Evolutionary conservation across 2,329 filamentous ascomycete species (phyloP), one percentile per base, ranked within the genome.

Genomic region (Pseudophaeomoniella oleicola): DNA sequence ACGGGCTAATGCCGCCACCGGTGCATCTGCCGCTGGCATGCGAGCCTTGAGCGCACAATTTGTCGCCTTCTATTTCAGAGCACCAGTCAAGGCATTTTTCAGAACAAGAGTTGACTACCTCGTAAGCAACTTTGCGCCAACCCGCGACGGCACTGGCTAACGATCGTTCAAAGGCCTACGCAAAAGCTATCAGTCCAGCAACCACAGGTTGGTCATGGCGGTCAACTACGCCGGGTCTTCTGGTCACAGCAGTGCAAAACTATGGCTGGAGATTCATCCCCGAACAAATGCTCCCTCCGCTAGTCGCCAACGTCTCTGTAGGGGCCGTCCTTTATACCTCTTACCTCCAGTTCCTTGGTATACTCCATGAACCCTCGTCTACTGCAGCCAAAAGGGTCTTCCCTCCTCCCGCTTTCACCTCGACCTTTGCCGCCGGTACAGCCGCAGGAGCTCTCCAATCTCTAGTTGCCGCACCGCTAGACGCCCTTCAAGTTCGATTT

Each of bases 71-170:
- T 94, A 93, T 61, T 94, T 94, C 54, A 71, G 86, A 39, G 84
- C 85, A 0, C 87, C 87, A 1, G 81, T 86, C 37, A 94, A 94
- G 59, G 82, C 86, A 12, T 94, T 94, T 55, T 93, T 94, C 60
- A 75, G 84, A 42, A 87, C 83, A 1, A 68, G 87, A 40, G 85
- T 94, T 44, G 87, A 94, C 63, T 94, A 86, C 54, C 68, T 67
- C 41, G 37, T 37, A 30, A 14, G 32, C 30, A 9, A 12, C n/a
- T n/a, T 27, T 36, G 32, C 18, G n/a, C n/a, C n/a, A n/a, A n/a
- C n/a, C n/a, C n/a, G n/a, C n/a, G n/a, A n/a, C n/a, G n/a, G 32
- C 22, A 41, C 17, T 34, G 19, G 18, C 30, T 13, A 15, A 32
- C 16, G 6, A 14, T 16, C 42, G 35, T 29, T 22, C 36, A 42